These are phyloP conservation scores for Cordyceps farinosa DNA, from an alignment of 2,329 filamentous ascomycete genomes.

Conservation along the genomic window DNA sequence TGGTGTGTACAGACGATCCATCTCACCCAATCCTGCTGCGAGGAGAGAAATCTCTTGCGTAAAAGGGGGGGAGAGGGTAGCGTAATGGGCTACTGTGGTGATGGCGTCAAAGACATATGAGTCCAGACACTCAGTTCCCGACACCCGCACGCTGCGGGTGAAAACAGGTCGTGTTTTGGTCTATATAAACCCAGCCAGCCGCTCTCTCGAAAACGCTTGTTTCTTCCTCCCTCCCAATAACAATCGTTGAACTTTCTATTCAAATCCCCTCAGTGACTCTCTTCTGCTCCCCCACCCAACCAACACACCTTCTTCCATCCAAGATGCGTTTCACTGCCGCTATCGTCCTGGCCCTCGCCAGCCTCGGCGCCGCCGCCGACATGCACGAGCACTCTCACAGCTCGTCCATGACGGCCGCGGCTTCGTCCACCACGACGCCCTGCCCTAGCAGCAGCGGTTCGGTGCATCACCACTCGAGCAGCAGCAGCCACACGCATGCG, in stretches of 20 bases:
- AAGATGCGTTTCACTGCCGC: slow-evolving; percentile 16
- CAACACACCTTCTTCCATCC: background rate
- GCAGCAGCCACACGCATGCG: background rate
- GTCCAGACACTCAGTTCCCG: background rate
- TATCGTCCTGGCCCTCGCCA: slow-evolving; percentile 17
- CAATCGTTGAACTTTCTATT: background rate
- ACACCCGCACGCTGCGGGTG: background rate
- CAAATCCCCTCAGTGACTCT: background rate
- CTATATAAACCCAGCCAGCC: slow-evolving; percentile 2
- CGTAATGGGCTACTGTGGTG: background rate
- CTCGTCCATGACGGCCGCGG: background rate
- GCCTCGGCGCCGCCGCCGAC: slow-evolving; percentile 29
- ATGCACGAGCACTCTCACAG: background rate
- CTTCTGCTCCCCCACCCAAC: background rate
- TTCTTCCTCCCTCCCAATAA: background rate
- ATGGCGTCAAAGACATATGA: background rate
- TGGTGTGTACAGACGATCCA: background rate
- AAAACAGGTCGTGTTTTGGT: background rate
- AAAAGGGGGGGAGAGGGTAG: background rate
- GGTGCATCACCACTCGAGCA: background rate
- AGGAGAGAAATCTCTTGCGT: background rate
- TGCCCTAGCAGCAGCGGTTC: background rate
- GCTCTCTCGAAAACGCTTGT: background rate
- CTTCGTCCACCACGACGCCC: background rate
- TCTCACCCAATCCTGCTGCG: background rate